These are phyloP conservation scores for Aristolochia fimbriata DNA, from an alignment of 164 flowering plant species.

Conservation along the genomic window DNA sequence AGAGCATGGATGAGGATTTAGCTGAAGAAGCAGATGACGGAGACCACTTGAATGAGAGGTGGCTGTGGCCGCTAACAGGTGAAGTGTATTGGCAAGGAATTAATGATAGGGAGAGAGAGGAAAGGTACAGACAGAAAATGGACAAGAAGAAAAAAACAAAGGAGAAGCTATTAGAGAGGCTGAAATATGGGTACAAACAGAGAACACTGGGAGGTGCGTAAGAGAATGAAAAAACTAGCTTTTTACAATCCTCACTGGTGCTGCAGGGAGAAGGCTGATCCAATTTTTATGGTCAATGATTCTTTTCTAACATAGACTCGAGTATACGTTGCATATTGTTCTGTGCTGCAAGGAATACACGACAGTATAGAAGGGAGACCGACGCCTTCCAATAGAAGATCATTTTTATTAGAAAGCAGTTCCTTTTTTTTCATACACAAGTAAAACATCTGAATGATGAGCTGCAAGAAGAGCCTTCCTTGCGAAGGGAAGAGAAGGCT, in stretches of 20 bases:
- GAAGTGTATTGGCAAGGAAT: slow-evolving; percentile 92
- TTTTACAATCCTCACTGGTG: not conserved
- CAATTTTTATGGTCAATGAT: not conserved
- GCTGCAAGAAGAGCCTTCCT: no score
- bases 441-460: no score
- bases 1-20: slow-evolving; percentile 94
- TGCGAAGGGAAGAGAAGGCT: no score
- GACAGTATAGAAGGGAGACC: no score
- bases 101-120: slow-evolving; percentile 88
- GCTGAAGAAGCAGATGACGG: slow-evolving; percentile 92
- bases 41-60: slow-evolving; percentile 39
- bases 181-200: slow-evolving; percentile 72
- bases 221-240: not conserved
- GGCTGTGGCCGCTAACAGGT: slow-evolving; percentile 98
- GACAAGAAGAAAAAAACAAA: slow-evolving; percentile 75
- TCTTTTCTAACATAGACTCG: no score
- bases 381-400: no score
- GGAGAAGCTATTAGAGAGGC: slow-evolving; percentile 63
- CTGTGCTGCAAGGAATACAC: no score
- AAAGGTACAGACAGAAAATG: slow-evolving; percentile 78
- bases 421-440: no score
- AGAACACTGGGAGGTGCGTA: slow-evolving; percentile 46
- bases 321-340: no score
- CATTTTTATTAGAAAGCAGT: no score
- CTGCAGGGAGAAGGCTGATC: not conserved